Evolutionary conservation across 306 rosid genomes (phyloP).

Genomic region (Vicia sativa): DNA sequence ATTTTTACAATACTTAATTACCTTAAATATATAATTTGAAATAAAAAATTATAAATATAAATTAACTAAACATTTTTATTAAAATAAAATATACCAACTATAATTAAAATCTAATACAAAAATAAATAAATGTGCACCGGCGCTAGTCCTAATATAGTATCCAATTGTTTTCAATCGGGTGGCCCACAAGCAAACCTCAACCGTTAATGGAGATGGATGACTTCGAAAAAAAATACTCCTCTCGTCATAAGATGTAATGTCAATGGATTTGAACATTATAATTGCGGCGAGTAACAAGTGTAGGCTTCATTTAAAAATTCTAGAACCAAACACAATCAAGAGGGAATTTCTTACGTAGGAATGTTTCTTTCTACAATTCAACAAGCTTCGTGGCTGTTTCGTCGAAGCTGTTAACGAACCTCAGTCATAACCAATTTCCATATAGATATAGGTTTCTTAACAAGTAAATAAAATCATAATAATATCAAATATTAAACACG

Average conservation of each 20-base stretch:
- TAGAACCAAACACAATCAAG: background rate
- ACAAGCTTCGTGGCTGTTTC: background rate
- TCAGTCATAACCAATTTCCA: conserved; percentile 20
- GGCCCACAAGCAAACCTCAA: no score
- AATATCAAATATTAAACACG: conserved; percentile 6
- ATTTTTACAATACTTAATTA: no score
- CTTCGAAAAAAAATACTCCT: no score
- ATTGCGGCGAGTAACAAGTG: background rate
- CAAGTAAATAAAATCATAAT: background rate
- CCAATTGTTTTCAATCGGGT: no score
- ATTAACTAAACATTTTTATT: no score
- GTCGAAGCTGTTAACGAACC: background rate
- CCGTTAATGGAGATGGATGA: no score
- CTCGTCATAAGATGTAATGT: background rate
- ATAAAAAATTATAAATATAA: no score
- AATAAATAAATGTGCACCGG: no score
- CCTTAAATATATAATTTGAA: no score
- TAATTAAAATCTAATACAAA: no score
- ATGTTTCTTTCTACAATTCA: background rate
- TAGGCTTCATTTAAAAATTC: background rate
- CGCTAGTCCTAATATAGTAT: no score
- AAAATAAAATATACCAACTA: no score
- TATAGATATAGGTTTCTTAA: background rate
- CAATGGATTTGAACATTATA: background rate
- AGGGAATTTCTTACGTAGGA: background rate